Base-by-base conservation (phyloP, 2,329 filamentous ascomycete species). In the Cryphonectria nitschkei region DNA sequence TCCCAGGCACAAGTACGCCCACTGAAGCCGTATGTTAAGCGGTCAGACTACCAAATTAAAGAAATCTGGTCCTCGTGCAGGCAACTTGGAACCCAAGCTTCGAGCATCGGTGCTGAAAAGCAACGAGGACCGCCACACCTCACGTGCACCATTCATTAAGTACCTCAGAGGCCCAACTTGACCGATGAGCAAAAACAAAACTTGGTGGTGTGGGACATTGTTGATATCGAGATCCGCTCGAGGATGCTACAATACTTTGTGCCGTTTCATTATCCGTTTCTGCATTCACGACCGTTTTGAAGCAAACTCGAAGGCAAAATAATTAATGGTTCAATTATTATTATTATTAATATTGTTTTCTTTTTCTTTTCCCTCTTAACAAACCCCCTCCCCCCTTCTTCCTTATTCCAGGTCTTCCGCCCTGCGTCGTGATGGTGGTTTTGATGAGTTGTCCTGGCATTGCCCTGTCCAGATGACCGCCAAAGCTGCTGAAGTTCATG, bases 371-470 rank as follows among this genome's bases (percentile, higher is more conserved):
- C 0, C 16, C 34, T 34, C 34, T 34, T 26, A 26, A 26, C 26
- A 26, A 26, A 26, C 46, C 19, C 14, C 19, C 39, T 50, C 46
- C 11, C 22, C 46, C 7, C 26, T 26, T 56, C 56, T 61, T 61
- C 2, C 26, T 7, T 11, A 22, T 11, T 39, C 56, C 32, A 39
- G 39, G 22, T 61, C 39, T 52, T 22, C 7, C 32, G 14, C 13
- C 43, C 22, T 19, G 41, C 5, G 39, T 41, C 63, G 43, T 65
- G 63, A 50, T 50, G 63, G 63, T 69, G 67, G 65, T 60, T 66
- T 60, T 70, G 70, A 69, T 72, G 70, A 67, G 70, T 72, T 72
- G 70, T 72, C 70, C 70, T 37, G 39, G 58, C 70, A 64, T 72
- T 46, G 63, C 39, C 67, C 32, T 19, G 67, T 22, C 58, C 70